Evolutionary conservation across 2,329 filamentous ascomycete genomes (phyloP), one percentile per base, ranked within the genome.

Genomic region (Aspergillus fijiensis): DNA sequence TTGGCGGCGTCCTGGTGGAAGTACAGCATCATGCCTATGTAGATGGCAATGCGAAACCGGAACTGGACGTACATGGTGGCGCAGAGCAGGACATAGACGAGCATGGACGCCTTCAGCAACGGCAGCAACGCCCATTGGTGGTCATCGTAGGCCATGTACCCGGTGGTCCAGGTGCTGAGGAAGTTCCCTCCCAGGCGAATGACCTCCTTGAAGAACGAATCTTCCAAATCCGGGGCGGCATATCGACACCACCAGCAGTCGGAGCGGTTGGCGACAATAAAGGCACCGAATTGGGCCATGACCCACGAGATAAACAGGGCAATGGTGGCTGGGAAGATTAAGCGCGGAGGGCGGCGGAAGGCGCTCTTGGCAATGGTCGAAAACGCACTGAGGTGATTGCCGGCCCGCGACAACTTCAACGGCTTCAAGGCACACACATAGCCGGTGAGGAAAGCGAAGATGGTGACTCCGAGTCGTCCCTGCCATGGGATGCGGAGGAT

Each of bases 401-500:
- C 78, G 9, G 78, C 75, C 35, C 80, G 79, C 21, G 80, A 78
- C 49, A 81, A 79, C 67, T 81, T 82, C 14, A 84, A 71, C 1
- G 82, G 82, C 67, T 84, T 84, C 60, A 84, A 74, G 29, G 81
- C 82, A 68, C 82, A 84, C 23, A 85, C 82, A 63, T 84, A 84
- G 59, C 82, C 82, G 1, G 82, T 84, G 56, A 85, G 72, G 63
- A 85, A 83, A 54, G 81, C 81, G 64, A 85, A 85, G 69, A 84
- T 83, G 60, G 82, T 82, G 35, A 85, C 82, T 49, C 82, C 82
- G 31, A 84, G 79, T 23, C 81, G 78, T 49, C 82, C 82, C 68
- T 84, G 82, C 74, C 77, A 82, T 31, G 81, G 80, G n/a, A 84
- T 74, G n/a, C 82, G 82, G n/a, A 84, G 69, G 61, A 84, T 77